Conservation (phyloP, 2,329 filamentous ascomycete species). For the Seiridium cupressi region DNA sequence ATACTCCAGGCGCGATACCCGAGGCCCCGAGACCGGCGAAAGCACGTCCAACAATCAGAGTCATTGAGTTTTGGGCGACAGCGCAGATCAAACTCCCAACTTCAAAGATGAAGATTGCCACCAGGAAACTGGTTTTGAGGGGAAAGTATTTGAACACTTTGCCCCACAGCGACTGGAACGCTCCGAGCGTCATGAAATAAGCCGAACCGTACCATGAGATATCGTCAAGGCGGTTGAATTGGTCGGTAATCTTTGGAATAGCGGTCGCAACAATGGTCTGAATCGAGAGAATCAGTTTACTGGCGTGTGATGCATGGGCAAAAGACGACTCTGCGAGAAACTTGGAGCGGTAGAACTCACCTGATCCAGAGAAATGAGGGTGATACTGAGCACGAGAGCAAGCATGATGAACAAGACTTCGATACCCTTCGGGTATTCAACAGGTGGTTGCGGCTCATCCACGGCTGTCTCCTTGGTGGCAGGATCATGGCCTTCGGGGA, state of each 20-base stretch:
- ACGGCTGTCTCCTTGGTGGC: too few species aligned
- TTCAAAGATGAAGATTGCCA: conserved; percentile 30
- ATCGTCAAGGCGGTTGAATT: conserved; percentile 23
- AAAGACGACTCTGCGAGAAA: too few species aligned
- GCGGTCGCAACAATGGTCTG: conserved; percentile 10
- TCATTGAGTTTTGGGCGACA: conserved; percentile 10
- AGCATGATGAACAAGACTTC: too few species aligned
- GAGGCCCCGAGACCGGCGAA: conserved; percentile 28
- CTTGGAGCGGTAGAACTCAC: too few species aligned
- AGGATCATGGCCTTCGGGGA: too few species aligned
- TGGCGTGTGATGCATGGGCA: too few species aligned
- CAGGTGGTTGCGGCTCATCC: too few species aligned
- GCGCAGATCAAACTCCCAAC: conserved; percentile 31
- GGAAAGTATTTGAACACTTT: conserved; percentile 34
- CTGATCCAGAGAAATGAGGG: too few species aligned
- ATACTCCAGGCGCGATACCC: conserved; percentile 32
- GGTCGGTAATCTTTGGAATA: conserved; percentile 22
- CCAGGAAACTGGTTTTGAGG: conserved; percentile 27
- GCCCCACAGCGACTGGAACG: conserved; percentile 10
- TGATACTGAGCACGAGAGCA: too few species aligned
- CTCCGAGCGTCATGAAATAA: conserved; percentile 11
- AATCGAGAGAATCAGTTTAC: too few species aligned
- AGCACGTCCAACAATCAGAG: conserved; percentile 17
- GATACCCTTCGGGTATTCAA: too few species aligned
- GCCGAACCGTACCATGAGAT: conserved; percentile 25